Evolutionary conservation across 1,284 basidiomycete genomes (phyloP).

Genomic region (Trichosporon asahii): DNA sequence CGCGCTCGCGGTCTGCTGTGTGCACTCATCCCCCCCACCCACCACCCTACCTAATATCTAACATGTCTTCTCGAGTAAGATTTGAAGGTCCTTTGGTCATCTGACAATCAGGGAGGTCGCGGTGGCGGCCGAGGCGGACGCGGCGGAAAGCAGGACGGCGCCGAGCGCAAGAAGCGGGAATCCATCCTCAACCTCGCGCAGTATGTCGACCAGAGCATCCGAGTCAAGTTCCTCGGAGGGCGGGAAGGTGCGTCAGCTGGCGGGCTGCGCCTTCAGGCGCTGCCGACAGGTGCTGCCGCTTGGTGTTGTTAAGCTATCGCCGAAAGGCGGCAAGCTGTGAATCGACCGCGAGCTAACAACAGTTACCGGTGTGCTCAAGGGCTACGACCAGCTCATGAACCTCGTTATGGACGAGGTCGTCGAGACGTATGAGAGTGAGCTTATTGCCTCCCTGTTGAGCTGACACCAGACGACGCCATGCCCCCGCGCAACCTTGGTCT

Average conservation of each 20-base stretch:
- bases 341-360: constrained; percentile 12
- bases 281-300: too few species aligned
- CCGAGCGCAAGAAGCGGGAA: constrained; percentile 85
- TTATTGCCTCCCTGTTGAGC: not conserved
- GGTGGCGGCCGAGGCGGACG: constrained; percentile 41
- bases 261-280: not conserved
- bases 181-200: constrained; percentile 93
- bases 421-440: constrained; percentile 51
- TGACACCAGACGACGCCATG: constrained; percentile 61
- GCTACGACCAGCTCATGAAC: constrained; percentile 94
- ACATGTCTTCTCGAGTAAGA: constrained; percentile 29
- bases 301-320: too few species aligned
- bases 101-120: constrained; percentile 25
- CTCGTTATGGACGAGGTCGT: constrained; percentile 60
- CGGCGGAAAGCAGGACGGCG: constrained; percentile 25
- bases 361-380: constrained; percentile 92
- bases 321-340: not conserved
- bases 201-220: constrained; percentile 85
- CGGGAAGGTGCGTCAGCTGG: constrained; percentile 69
- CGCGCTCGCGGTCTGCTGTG: not conserved
- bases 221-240: constrained; percentile 95
- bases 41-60: not conserved
- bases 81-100: too few species aligned
- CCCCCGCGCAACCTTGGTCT: constrained; percentile 69
- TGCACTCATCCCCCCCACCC: not conserved